A percentile compares a stretch with the other conserved stretches of the same genome.
These are phyloP conservation scores for Corynascus novoguineensis DNA, from an alignment of 495 filamentous ascomycete genomes.

Conservation along the genomic window DNA sequence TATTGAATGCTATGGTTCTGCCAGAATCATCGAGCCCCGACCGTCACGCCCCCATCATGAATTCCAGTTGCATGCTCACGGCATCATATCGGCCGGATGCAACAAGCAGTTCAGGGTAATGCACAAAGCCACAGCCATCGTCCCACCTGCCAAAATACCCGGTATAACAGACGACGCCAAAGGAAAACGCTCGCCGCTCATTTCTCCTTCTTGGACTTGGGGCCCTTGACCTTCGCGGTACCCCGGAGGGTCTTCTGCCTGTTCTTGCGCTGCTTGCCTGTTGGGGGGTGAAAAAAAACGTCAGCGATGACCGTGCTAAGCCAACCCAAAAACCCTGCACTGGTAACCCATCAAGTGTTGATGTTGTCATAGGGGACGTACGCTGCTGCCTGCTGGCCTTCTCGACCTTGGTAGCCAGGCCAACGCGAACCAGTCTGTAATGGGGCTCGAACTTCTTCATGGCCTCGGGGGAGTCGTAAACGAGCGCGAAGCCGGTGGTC, in stretches of 20 bases:
- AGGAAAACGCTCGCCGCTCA: conserved; percentile 34
- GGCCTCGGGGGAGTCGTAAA: conserved; percentile 95
- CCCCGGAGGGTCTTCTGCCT: conserved; percentile 95
- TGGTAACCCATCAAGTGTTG: not conserved
- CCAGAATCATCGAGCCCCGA: conserved; percentile 29
- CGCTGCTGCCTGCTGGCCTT: conserved; percentile 95
- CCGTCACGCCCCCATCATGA: conserved; percentile 32
- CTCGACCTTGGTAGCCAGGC: conserved; percentile 87
- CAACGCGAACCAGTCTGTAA: conserved; percentile 91
- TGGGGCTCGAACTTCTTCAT: conserved; percentile 99
- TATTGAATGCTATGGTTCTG: conserved; percentile 34
- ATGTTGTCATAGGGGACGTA: conserved; percentile 52
- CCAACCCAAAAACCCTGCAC: too few species aligned
- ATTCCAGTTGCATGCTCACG: conserved; percentile 22
- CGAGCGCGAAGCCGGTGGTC: conserved; percentile 95
- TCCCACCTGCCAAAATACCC: conserved; percentile 26
- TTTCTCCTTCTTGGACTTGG: conserved; percentile 73
- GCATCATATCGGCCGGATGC: conserved; percentile 25
- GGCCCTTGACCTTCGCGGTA: conserved; percentile 83
- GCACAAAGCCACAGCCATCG: conserved; percentile 33
- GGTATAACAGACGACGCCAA: conserved; percentile 26
- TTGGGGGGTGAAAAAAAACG: conserved; percentile 26
- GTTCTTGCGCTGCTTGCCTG: conserved; percentile 99
- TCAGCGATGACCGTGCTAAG: conserved; percentile 27
- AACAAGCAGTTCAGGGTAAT: conserved; percentile 30